Base-by-base conservation (phyloP, 2,329 filamentous ascomycete genomes). In the Diaporthe velutina region DNA sequence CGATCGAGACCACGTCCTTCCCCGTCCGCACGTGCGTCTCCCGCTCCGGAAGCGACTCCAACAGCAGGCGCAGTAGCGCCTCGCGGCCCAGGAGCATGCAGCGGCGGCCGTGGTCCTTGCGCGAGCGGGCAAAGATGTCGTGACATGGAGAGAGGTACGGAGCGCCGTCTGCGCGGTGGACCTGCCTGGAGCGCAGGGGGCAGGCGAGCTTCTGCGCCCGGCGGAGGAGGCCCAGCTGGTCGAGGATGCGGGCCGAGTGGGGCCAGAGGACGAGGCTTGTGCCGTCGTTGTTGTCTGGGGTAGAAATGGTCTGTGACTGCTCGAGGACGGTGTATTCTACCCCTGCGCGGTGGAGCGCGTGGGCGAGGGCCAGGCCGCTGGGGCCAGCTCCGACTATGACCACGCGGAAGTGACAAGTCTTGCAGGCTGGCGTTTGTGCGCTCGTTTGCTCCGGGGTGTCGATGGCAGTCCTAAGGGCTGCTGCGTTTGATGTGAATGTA, bases 371-470 rank as follows among this genome's bases (percentile, higher is more conserved):
- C 1, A 83, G 67, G 1, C 82, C 82, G 9, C 75, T 74, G 5
- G 80, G 80, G 7, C 82, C 81, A 19, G 77, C 79, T 33, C 82
- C 82, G 42, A 83, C 72, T 35, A 83, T 78, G 57, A 83, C 79
- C 10, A 75, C 78, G 35, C 74, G 73, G n/a, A 74, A 74, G 5
- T 42, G 12, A 17, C n/a, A 10, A 15, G 28, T 6, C 28, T 35
- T 19, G 9, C 6, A 7, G 8, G 10, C 4, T 9, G 25, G 7
- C 0, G 17, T 19, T 7, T 17, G 40, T 61, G 2, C 0, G 9
- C 9, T 2, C 9, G 25, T 3, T 28, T 25, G 68, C 22, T n/a
- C n/a, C 8, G 28, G 40, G 10, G 7, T 4, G 7, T 22, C 19
- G 7, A n/a, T 30, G 9, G 22, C 17, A 17, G 10, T 25, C 28